Evolutionary conservation across 2,329 filamentous ascomycete species (phyloP).

Genomic region (Fusarium fracticaudum): DNA sequence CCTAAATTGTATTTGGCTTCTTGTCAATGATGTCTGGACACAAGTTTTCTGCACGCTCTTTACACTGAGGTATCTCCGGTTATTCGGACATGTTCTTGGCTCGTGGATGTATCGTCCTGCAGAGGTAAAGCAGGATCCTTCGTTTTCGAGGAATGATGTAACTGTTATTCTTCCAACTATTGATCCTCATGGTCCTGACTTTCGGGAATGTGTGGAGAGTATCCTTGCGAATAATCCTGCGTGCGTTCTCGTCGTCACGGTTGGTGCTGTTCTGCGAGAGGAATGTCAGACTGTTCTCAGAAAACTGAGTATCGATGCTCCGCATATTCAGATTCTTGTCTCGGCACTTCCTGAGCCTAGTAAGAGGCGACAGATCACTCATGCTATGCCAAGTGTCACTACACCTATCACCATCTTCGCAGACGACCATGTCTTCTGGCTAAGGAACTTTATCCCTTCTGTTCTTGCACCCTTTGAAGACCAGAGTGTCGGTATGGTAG

Average conservation of each 20-base stretch:
- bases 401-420: constrained; percentile 57
- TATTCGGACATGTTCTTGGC: constrained; percentile 54
- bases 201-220: constrained; percentile 53
- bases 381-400: constrained; percentile 49
- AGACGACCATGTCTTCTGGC: constrained; percentile 66
- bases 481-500: constrained; percentile 60
- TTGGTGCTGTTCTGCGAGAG: constrained; percentile 45
- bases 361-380: constrained; percentile 60
- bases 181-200: constrained; percentile 52
- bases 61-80: constrained; percentile 54
- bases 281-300: constrained; percentile 28
- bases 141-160: constrained; percentile 51
- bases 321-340: constrained; percentile 43
- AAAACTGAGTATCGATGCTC: background rate
- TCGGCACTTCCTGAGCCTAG: constrained; percentile 48
- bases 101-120: constrained; percentile 54
- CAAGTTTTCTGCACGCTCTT: constrained; percentile 44
- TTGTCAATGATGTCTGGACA: constrained; percentile 25
- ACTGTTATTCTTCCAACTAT: constrained; percentile 64
- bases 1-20: constrained; percentile 23
- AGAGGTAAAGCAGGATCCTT: constrained; percentile 39
- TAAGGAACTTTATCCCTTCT: constrained; percentile 51
- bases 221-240: constrained; percentile 52
- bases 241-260: constrained; percentile 57
- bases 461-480: constrained; percentile 58